A percentile compares a stretch with the other conserved stretches of the same genome.
phyloP scores from a whole-genome alignment of 768 basidiomycete species.

The Lactarius quietus region DNA sequence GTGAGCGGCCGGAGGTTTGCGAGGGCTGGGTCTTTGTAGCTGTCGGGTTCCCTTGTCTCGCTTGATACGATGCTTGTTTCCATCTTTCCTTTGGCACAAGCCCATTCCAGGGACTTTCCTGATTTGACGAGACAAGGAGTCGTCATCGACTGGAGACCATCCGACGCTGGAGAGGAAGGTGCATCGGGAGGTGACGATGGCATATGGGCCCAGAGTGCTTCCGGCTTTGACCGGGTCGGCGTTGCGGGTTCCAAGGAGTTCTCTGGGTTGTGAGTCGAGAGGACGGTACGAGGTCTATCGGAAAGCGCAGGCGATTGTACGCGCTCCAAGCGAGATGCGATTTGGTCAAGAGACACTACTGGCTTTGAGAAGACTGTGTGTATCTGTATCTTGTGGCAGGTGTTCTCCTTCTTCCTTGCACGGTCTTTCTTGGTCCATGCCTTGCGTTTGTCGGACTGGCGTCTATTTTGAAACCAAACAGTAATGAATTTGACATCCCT shows the following conservation, averaged over 20 bases:
- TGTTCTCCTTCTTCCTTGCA: conserved; percentile 21
- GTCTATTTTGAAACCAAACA: conserved; percentile 26
- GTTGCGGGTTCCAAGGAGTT: conserved; percentile 11
- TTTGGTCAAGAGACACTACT: conserved; percentile 48
- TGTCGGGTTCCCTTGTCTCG: conserved; percentile 29
- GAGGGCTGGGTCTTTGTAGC: not conserved
- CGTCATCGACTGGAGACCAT: conserved; percentile 42
- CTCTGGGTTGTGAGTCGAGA: conserved; percentile 23
- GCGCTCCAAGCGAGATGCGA: conserved; percentile 53
- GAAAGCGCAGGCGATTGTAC: not conserved
- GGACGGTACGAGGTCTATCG: not conserved
- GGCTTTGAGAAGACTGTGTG: conserved; percentile 23
- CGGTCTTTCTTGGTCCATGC: conserved; percentile 25
- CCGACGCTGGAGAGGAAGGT: conserved; percentile 48
- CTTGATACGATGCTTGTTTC: conserved; percentile 19
- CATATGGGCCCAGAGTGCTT: conserved; percentile 40
- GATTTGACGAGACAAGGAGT: conserved; percentile 44
- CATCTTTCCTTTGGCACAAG: conserved; percentile 52
- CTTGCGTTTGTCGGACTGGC: conserved; percentile 26
- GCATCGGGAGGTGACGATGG: conserved; percentile 59
- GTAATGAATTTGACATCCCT: conserved; percentile 26
- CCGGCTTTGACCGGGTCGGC: conserved; percentile 4
- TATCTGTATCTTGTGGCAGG: conserved; percentile 8
- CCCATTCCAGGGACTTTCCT: conserved; percentile 67
- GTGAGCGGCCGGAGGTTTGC: not conserved